Evolutionary conservation across 2,329 filamentous ascomycete genomes (phyloP).

Genomic region (Colletotrichum sp.): DNA sequence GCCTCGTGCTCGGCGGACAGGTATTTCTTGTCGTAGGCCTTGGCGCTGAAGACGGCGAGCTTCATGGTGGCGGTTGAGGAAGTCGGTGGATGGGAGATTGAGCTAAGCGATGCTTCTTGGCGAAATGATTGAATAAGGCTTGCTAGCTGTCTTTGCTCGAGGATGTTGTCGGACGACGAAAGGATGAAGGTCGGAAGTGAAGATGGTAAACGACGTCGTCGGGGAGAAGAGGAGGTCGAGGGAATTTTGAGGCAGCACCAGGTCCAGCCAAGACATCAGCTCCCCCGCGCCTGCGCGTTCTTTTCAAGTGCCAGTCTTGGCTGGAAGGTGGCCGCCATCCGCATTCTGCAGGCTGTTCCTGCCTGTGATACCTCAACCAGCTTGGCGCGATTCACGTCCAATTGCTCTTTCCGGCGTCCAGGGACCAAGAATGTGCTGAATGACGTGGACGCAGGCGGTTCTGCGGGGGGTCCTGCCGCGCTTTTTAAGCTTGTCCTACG

Average conservation of each 20-base stretch:
- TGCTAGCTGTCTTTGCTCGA: not conserved
- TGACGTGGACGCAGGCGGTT: not conserved
- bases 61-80: slow-evolving; percentile 45
- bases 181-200: not conserved
- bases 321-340: not conserved
- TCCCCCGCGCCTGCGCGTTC: not conserved
- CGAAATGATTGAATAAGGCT: not conserved
- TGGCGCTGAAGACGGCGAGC: slow-evolving; percentile 68
- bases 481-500: not conserved
- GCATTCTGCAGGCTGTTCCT: not conserved
- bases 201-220: not conserved
- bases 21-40: slow-evolving; percentile 66
- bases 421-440: not conserved
- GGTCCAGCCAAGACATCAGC: not conserved
- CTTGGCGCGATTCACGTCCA: not conserved
- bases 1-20: slow-evolving; percentile 43
- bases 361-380: not conserved
- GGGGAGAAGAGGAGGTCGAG: not conserved
- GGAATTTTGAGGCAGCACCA: not conserved
- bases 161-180: not conserved
- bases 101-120: not conserved
- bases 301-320: not conserved
- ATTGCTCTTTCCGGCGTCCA: not conserved
- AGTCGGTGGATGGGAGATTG: not conserved
- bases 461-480: not conserved